Evolutionary conservation across 164 flowering plant species (phyloP).

Genomic region (Platanus orientalis): DNA sequence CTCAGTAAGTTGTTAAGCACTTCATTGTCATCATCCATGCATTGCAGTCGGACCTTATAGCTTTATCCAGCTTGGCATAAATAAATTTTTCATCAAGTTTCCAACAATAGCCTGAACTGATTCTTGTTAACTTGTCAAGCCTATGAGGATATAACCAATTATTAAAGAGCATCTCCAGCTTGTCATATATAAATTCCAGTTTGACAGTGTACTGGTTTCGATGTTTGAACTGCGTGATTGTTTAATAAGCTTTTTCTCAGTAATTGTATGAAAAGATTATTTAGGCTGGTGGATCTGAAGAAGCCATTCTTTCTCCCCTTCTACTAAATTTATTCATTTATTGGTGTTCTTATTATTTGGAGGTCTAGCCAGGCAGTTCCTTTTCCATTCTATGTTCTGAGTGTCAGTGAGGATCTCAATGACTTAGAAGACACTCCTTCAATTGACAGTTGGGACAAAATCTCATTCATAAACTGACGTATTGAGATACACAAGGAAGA

Average conservation of each 20-base stretch:
- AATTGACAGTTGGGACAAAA: slow-evolving; percentile 73
- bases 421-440: slow-evolving; percentile 63
- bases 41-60: too few species aligned
- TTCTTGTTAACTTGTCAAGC: too few species aligned
- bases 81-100: too few species aligned
- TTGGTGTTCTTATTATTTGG: slow-evolving; percentile 14
- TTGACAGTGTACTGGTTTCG: neutral
- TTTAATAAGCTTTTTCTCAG: too few species aligned
- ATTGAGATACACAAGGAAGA: slow-evolving; percentile 63
- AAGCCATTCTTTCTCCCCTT: neutral
- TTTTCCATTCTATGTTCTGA: slow-evolving; percentile 72
- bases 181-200: neutral
- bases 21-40: too few species aligned
- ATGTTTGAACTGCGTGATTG: neutral
- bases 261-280: neutral
- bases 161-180: neutral
- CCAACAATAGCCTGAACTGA: too few species aligned
- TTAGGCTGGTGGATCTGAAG: neutral
- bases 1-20: too few species aligned
- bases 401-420: slow-evolving; percentile 45
- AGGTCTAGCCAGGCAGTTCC: slow-evolving; percentile 65
- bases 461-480: slow-evolving; percentile 77
- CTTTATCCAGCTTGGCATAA: too few species aligned
- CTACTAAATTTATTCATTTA: slow-evolving; percentile 3
- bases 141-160: too few species aligned